Evolutionary conservation across 768 basidiomycete species (phyloP).

Genomic region (Exidia glandulosa): DNA sequence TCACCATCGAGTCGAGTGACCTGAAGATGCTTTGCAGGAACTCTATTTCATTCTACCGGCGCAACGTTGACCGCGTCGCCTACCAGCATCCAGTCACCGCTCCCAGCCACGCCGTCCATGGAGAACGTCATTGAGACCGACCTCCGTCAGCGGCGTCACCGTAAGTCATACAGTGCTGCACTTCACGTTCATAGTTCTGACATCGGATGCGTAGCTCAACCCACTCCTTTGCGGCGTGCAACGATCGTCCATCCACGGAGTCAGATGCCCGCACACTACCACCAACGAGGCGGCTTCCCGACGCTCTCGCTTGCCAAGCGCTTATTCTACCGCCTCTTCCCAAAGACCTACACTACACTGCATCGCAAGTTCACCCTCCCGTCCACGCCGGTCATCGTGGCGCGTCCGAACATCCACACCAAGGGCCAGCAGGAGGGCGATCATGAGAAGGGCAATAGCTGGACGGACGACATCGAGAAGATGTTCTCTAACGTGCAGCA

Average conservation of each 20-base stretch:
- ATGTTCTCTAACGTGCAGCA: background rate
- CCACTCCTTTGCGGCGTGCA: background rate
- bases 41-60: background rate
- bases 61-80: background rate
- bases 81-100: background rate
- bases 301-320: background rate
- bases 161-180: background rate
- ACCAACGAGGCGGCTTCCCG: background rate
- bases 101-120: background rate
- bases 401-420: background rate
- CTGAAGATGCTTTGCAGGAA: too few species aligned
- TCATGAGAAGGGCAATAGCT: background rate
- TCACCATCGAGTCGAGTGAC: too few species aligned
- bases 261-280: background rate
- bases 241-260: background rate
- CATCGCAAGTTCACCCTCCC: background rate
- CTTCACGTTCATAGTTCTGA: background rate
- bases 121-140: background rate
- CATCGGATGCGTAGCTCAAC: background rate
- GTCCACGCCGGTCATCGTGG: background rate
- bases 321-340: background rate
- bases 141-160: background rate
- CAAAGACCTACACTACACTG: background rate
- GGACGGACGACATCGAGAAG: background rate
- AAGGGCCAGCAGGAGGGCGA: too few species aligned